Conservation (phyloP, 768 basidiomycete genomes). For the Leccinum subgranulosum region DNA sequence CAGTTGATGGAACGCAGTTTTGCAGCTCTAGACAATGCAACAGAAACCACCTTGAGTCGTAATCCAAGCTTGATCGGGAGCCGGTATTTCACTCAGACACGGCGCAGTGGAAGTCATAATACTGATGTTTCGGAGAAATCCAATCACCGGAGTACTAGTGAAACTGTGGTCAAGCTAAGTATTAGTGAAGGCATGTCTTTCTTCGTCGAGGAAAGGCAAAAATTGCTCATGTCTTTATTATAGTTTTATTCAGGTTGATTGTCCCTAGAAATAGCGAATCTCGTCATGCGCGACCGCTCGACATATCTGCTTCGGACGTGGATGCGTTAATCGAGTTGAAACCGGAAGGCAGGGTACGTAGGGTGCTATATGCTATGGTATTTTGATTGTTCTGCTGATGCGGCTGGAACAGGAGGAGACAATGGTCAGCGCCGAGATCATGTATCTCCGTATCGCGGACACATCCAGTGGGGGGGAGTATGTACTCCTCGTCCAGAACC, state of each 20-base stretch:
- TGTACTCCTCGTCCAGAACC: slow-evolving; percentile 51
- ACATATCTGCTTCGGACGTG: slow-evolving; percentile 58
- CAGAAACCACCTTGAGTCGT: slow-evolving; percentile 39
- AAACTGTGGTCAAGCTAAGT: slow-evolving; percentile 48
- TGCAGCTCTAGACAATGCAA: slow-evolving; percentile 17
- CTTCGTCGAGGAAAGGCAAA: background rate
- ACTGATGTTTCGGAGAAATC: slow-evolving; percentile 33
- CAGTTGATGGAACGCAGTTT: slow-evolving; percentile 58
- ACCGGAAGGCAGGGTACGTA: slow-evolving; percentile 64
- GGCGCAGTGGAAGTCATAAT: slow-evolving; percentile 37
- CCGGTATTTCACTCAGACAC: slow-evolving; percentile 59
- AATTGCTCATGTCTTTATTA: background rate
- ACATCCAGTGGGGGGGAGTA: slow-evolving; percentile 33
- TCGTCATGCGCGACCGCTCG: slow-evolving; percentile 43
- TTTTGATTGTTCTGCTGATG: slow-evolving; percentile 2
- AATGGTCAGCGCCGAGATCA: slow-evolving; percentile 57
- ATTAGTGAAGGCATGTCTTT: slow-evolving; percentile 40
- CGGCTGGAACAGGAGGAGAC: slow-evolving; percentile 58
- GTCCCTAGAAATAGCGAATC: slow-evolving; percentile 44
- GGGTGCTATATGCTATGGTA: background rate
- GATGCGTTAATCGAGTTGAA: slow-evolving; percentile 64
- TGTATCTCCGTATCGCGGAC: slow-evolving; percentile 59
- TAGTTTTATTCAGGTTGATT: slow-evolving; percentile 42
- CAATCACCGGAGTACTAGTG: slow-evolving; percentile 27
- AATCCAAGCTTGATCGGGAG: slow-evolving; percentile 76